Conservation (phyloP, 2,329 filamentous ascomycete species). For the Fusarium musae region DNA sequence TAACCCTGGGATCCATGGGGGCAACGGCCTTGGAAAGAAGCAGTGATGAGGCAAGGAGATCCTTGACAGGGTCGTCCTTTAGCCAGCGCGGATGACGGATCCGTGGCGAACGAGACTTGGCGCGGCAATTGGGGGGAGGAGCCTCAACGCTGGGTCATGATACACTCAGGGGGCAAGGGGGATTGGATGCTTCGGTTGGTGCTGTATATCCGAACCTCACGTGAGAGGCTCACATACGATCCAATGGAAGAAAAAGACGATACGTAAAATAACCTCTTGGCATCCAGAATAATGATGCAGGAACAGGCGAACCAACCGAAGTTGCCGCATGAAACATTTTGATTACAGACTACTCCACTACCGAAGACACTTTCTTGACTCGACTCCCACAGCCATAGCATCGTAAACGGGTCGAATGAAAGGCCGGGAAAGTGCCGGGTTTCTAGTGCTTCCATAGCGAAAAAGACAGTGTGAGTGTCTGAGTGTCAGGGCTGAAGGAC, state of each 20-base stretch:
- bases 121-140: not conserved
- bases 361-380: conserved; percentile 2
- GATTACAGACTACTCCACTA: conserved; percentile 9
- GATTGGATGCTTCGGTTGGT: not conserved
- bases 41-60: not conserved
- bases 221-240: not conserved
- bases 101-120: conserved; percentile 12
- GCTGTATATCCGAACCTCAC: not conserved
- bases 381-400: not conserved
- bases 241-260: not conserved
- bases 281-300: not conserved
- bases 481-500: not conserved
- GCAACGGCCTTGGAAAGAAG: not conserved
- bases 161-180: not conserved
- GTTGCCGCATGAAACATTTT: conserved; percentile 20
- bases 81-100: not conserved
- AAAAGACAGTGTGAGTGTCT: not conserved
- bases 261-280: not conserved
- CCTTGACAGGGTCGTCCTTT: not conserved
- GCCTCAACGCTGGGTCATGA: not conserved
- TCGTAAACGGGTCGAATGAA: not conserved
- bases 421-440: not conserved
- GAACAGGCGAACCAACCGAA: conserved; percentile 5
- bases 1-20: not conserved
- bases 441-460: not conserved